Evolutionary conservation across 2,329 filamentous ascomycete species (phyloP), one percentile per base, ranked within the genome.

Genomic region (Ascomycota sp.): DNA sequence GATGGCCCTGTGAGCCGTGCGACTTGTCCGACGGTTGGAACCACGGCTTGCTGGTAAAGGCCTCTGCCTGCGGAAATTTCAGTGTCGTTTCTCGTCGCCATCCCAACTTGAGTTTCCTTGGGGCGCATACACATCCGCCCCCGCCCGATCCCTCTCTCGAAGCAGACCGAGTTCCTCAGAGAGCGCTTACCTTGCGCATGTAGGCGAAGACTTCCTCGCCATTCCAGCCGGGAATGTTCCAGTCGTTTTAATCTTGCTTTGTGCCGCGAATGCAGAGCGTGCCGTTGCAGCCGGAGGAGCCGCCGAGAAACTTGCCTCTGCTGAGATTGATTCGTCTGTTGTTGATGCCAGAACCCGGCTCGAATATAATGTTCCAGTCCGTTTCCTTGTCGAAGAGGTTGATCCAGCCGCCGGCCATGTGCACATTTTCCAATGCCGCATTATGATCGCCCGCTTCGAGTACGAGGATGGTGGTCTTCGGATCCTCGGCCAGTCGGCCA

Each of bases 11-110:
- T 28, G 56, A 48, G 2, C 64, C 65, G 35, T 73, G 68, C 7
- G 51, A 51, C 3, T 48, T 48, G 7, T 50, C 41, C 25, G 58
- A 51, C 2, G 57, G 57, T 22, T 65, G 43, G 43, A 69, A 68
- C 65, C 65, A 70, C 20, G 59, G 47, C 40, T 71, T 71, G 13
- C 47, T 41, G 32, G 70, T 61, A 38, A 72, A 73, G 2, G 59
- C 65, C 37, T 73, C 68, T 2, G 62, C 52, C 61, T 54, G 28
- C 3, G 12, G 4, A 20, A 4, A 27, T 26, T 13, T 28, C 25
- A 32, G 19, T 5, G 11, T n/a, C n/a, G n/a, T n/a, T n/a, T n/a
- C n/a, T n/a, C n/a, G n/a, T n/a, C n/a, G n/a, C n/a, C n/a, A n/a
- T n/a, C n/a, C n/a, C n/a, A n/a, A n/a, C n/a, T n/a, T n/a, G n/a